Base-by-base conservation (phyloP, 163 green algal species). In the Picocystis sp. region DNA sequence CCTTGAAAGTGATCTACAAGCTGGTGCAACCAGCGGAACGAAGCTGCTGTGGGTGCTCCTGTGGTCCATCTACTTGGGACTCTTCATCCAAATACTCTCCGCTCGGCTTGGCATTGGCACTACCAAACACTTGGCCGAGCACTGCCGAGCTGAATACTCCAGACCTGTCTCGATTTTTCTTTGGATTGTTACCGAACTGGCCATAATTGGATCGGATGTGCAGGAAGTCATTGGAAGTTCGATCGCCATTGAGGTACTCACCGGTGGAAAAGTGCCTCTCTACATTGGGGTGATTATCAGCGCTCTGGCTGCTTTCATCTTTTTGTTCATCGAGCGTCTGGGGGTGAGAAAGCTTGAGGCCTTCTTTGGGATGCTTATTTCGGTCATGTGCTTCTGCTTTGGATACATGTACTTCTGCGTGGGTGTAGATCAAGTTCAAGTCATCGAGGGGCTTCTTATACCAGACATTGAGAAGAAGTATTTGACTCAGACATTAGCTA, bases 161-260 rank as follows among this genome's bases (percentile, higher is more conserved):
- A 47, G 46, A 3, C 12, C 55, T 2, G 60, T 71, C 9, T 66
- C 78, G 5, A 57, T 64, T 21, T 47, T 71, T 14, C 61, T 90
- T 21, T 92, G 83, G 84, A n/a, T 90, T n/a, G 87, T 92, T 73
- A 78, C 75, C 0, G 83, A 94, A 71, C 59, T 92, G 2, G 84
- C 84, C 5, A 90, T 94, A 65, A 86, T 94, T 13, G 84, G 83
- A 22, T 76, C 60, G 12, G 83, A 92, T 67, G 76, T 91, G 15
- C 81, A 87, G 53, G 73, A 80, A 47, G 70, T 82, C 5, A 71
- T 79, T 43, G 79, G 80, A 22, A 74, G 63, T 14, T 72, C 81
- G 15, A 79, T 91, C 52, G 72, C 82, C 0, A 66, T 87, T 43
- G 55, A 62, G 13, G 47, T 89, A 45, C 71, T 86, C 11, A 72